Evolutionary conservation across 768 basidiomycete species (phyloP).

Genomic region (Suillus alpinus): DNA sequence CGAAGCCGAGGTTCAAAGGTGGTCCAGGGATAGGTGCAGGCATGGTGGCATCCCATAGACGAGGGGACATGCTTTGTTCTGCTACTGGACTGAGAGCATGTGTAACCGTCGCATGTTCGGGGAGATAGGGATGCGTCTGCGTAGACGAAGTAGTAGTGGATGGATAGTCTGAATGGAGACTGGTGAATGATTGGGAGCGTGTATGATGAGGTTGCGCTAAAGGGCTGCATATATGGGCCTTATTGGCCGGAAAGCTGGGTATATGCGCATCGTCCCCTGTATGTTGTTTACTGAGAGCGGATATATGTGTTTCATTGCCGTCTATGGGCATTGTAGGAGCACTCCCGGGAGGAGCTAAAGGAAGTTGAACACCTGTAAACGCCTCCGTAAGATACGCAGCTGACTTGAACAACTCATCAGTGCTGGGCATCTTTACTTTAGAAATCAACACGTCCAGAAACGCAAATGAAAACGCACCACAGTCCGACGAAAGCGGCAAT

Average conservation of each 20-base stretch:
- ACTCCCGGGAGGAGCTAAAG: background rate
- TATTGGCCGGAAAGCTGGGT: background rate
- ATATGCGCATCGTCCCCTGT: background rate
- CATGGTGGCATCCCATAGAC: background rate
- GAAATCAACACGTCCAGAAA: background rate
- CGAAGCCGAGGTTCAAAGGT: background rate
- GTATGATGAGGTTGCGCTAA: background rate
- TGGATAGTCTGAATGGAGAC: background rate
- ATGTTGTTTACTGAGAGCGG: background rate
- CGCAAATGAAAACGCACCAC: slow-evolving; percentile 41
- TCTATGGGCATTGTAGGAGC: background rate
- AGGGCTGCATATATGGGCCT: background rate
- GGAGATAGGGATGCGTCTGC: background rate
- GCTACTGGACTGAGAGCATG: background rate
- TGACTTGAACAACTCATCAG: slow-evolving; percentile 76
- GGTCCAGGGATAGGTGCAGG: background rate
- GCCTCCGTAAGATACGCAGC: slow-evolving; percentile 75
- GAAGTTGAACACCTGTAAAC: slow-evolving; percentile 35
- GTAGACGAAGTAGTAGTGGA: background rate
- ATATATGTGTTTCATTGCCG: background rate
- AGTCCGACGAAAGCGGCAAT: slow-evolving; percentile 51
- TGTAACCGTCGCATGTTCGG: background rate
- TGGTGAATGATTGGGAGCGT: background rate
- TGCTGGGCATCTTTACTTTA: slow-evolving; percentile 34
- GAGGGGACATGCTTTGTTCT: background rate